Base-by-base conservation (phyloP, 2,329 filamentous ascomycete species). In the Diplodia scrobiculata region DNA sequence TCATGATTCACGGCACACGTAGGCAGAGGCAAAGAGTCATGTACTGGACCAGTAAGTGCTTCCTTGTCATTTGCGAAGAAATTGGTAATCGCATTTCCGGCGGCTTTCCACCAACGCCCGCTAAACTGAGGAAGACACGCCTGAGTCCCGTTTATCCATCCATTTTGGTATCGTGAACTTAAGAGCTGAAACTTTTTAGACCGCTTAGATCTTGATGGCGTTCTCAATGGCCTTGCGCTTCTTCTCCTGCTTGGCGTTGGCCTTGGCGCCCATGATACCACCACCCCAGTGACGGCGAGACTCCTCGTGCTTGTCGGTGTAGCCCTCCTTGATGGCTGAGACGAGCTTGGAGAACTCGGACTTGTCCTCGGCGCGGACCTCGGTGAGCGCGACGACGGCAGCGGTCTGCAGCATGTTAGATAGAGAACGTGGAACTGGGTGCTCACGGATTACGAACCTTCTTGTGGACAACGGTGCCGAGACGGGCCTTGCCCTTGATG, bases 181-280 rank as follows among this genome's bases (percentile, higher is more conserved):
- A 19, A 27, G 64, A 71, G 65, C 17, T 29, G 29, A 54, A 63
- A 67, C 50, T 51, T 64, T 77, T 86, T 96, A 99, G 85, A 99
- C 95, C 91, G 97, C 97, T 86, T 96, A 99, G 85, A 99, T 96
- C 91, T 98, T 98, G 88, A 97, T 92, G 80, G 95, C 93, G 78
- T 83, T 83, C 84, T 98, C 95, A 71, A 95, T 78, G 79, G 93
- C 92, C 90, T 97, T 97, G 84, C 90, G 87, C 86, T 91, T 92
- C 91, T 97, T 97, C 82, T 87, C 85, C 78, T 84, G 84, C 75
- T 84, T 83, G 71, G 86, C 88, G 73, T 87, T 88, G 79, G 95
- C 93, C 91, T 99, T 99, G 80, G 89, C 86, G 78, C 95, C 89
- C 93, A 99, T 97, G 85, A 99, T 97, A 83, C 96, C 96, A 87